Percentiles rank a stretch among this genome's conserved stretches.
phyloP scores from a whole-genome alignment of 352 stramenopile species.

The Pythium myriotylum region DNA sequence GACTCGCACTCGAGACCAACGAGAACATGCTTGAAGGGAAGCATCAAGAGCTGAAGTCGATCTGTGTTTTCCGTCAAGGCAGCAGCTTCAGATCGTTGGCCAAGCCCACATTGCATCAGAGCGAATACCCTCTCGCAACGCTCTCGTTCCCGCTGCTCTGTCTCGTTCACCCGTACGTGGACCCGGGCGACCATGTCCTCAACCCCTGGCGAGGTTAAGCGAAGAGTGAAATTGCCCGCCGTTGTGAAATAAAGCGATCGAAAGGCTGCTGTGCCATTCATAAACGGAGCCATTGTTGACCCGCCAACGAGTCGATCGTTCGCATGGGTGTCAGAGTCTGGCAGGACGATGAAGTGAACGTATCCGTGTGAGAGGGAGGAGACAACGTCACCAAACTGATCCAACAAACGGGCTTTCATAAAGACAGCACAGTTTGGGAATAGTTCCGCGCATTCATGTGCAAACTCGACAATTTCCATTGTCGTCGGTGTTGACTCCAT shows the following conservation, averaged over 20 bases:
- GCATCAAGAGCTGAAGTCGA: slow-evolving; percentile 9
- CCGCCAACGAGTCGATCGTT: slow-evolving; percentile 6
- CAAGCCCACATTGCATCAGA: slow-evolving; percentile 17
- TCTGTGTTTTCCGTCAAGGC: background rate
- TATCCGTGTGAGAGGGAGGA: slow-evolving; percentile 24
- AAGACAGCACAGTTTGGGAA: slow-evolving; percentile 44
- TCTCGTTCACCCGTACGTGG: slow-evolving; percentile 38
- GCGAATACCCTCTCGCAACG: slow-evolving; percentile 19
- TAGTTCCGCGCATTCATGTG: slow-evolving; percentile 52
- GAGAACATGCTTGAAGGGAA: slow-evolving; percentile 6
- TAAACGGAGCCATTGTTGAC: slow-evolving; percentile 20
- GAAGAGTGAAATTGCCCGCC: slow-evolving; percentile 47
- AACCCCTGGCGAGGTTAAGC: slow-evolving; percentile 25
- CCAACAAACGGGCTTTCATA: slow-evolving; percentile 42
- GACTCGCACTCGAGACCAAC: slow-evolving; percentile 34
- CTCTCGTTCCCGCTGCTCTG: background rate
- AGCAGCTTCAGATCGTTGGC: background rate
- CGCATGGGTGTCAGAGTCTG: background rate
- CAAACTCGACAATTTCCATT: slow-evolving; percentile 48
- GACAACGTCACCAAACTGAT: slow-evolving; percentile 62
- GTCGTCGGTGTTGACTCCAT: slow-evolving; percentile 28
- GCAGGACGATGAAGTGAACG: slow-evolving; percentile 26
- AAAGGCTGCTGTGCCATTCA: slow-evolving; percentile 47
- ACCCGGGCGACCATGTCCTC: slow-evolving; percentile 47
- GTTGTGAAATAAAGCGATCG: slow-evolving; percentile 39